Conservation (phyloP, 2,329 filamentous ascomycete genomes). For the Didymella arachidicola region DNA sequence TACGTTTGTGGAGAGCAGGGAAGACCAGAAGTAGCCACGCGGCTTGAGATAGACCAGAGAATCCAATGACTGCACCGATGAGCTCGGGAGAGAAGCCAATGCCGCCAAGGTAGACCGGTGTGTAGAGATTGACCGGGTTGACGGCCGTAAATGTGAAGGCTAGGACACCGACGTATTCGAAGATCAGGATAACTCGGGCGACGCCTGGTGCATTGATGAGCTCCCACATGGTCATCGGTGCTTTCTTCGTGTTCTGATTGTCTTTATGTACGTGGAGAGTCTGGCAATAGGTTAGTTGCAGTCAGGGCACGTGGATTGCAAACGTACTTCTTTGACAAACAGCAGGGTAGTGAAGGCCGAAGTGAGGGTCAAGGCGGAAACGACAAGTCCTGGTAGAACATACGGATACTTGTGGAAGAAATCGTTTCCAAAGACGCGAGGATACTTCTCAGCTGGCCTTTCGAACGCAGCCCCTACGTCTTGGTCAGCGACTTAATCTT, state of each 20-base stretch:
- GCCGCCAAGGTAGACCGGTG: slow-evolving; percentile 68
- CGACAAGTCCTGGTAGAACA: slow-evolving; percentile 67
- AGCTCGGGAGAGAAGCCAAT: slow-evolving; percentile 67
- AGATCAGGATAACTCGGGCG: slow-evolving; percentile 69
- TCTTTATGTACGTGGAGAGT: slow-evolving; percentile 43
- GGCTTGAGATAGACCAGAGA: slow-evolving; percentile 72
- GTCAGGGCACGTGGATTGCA: neutral
- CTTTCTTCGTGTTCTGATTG: slow-evolving; percentile 30
- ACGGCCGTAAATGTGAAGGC: slow-evolving; percentile 76
- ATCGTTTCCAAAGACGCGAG: slow-evolving; percentile 61
- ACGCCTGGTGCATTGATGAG: slow-evolving; percentile 72
- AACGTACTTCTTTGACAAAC: slow-evolving; percentile 66
- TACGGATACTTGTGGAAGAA: slow-evolving; percentile 74
- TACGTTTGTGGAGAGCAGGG: slow-evolving; percentile 69
- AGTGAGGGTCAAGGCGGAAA: slow-evolving; percentile 62
- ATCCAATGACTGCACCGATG: slow-evolving; percentile 72
- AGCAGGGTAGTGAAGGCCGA: slow-evolving; percentile 62
- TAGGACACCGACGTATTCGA: slow-evolving; percentile 71
- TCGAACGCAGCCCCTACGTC: slow-evolving; percentile 70
- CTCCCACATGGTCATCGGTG: slow-evolving; percentile 58
- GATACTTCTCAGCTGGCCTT: slow-evolving; percentile 71
- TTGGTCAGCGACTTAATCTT: slow-evolving; percentile 9
- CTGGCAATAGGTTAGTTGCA: slow-evolving; percentile 20
- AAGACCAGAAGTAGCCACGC: slow-evolving; percentile 76
- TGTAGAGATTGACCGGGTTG: slow-evolving; percentile 73